Evolutionary conservation across 192 early-diverging fungal species (phyloP).

Genomic region (Cetraspora pellucida): DNA sequence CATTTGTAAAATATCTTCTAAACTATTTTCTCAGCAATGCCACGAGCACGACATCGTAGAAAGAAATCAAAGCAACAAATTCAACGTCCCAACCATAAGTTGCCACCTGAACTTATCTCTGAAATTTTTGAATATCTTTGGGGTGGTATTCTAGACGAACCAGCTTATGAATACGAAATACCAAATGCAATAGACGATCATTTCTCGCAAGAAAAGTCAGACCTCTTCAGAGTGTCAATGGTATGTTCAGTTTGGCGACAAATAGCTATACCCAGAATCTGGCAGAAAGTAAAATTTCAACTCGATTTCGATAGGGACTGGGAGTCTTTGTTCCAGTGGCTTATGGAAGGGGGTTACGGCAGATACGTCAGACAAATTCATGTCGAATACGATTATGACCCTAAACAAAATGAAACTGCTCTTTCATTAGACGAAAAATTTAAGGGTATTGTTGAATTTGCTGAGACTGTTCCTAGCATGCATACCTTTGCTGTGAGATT

Average conservation of each 20-base stretch:
- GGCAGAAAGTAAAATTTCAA: constrained; percentile 18
- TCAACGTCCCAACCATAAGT: constrained; percentile 13
- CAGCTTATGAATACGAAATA: not conserved
- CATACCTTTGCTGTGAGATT: not conserved
- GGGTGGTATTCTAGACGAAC: constrained; percentile 13
- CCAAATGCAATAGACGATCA: constrained; percentile 4
- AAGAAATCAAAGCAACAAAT: constrained; percentile 13
- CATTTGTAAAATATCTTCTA: too few relatives aligned
- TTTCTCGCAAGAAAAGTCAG: not conserved
- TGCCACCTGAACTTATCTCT: constrained; percentile 16
- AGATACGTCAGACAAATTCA: not conserved
- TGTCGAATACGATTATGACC: constrained; percentile 20
- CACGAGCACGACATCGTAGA: not conserved
- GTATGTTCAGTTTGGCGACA: constrained; percentile 9
- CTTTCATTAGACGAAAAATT: not conserved
- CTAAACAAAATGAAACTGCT: constrained; percentile 13
- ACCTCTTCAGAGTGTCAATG: not conserved
- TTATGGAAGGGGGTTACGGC: constrained; percentile 9
- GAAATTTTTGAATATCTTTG: constrained; percentile 18
- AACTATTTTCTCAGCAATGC: not conserved
- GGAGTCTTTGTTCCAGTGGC: constrained; percentile 13
- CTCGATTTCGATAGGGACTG: not conserved
- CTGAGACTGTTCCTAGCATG: not conserved
- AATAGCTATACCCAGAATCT: constrained; percentile 21
- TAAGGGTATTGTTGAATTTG: constrained; percentile 11